phyloP scores from a whole-genome alignment of 176 grass and related monocot genomes.

The Rhynchospora tenuis region DNA sequence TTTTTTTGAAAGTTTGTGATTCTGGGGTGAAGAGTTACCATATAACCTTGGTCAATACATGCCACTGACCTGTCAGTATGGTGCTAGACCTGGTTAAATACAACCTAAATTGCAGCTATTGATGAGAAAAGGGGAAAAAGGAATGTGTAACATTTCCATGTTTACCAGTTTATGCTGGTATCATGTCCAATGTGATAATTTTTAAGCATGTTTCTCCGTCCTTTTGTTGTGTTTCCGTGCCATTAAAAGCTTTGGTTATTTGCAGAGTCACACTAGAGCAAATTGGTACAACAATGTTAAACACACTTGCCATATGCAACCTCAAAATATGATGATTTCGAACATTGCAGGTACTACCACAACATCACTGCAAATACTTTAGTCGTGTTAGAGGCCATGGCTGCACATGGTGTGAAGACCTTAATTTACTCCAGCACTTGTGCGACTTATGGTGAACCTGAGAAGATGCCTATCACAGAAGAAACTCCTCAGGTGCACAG shows the following conservation, averaged over 20 bases:
- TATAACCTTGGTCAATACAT: not conserved
- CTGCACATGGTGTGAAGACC: slow-evolving; percentile 53
- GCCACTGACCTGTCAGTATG: not conserved
- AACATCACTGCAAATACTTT: slow-evolving; percentile 90
- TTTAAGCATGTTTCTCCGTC: not conserved
- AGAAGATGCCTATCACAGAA: slow-evolving; percentile 98
- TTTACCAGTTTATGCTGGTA: not conserved
- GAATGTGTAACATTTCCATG: not conserved
- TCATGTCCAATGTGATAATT: not conserved
- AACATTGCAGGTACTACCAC: slow-evolving; percentile 65
- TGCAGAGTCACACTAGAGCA: not conserved
- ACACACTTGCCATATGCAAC: not conserved
- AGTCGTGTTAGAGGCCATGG: slow-evolving; percentile 78
- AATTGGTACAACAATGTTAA: not conserved
- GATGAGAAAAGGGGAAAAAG: not conserved
- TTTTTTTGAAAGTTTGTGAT: not conserved
- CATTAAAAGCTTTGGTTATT: not conserved
- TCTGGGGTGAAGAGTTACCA: not conserved
- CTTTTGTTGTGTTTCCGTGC: not conserved
- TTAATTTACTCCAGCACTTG: slow-evolving; percentile 97
- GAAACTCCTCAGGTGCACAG: slow-evolving; percentile 71
- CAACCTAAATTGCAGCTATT: not conserved
- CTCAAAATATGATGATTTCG: not conserved
- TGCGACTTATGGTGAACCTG: slow-evolving; percentile 84
- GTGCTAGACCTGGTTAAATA: not conserved